Evolutionary conservation across 1,284 basidiomycete genomes (phyloP).

Genomic region (Pterula multifida): DNA sequence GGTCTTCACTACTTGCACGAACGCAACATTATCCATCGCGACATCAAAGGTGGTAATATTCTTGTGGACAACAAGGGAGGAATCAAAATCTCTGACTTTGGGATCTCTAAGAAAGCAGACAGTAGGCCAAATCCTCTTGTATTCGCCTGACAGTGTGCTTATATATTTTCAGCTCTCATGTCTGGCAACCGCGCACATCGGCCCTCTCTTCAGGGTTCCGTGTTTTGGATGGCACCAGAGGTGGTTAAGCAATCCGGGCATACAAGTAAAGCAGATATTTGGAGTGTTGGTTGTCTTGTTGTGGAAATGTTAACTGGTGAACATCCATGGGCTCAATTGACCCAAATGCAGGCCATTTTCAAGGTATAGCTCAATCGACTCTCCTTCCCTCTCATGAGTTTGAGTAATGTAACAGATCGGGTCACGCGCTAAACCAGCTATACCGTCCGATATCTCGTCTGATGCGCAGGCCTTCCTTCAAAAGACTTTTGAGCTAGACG

Average conservation of each 20-base stretch:
- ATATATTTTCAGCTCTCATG: conserved; percentile 46
- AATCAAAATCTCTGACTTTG: conserved; percentile 98
- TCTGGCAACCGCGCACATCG: conserved; percentile 72
- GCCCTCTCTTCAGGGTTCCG: conserved; percentile 90
- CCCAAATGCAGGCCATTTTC: conserved; percentile 99
- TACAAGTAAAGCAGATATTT: conserved; percentile 94
- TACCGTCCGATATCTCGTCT: conserved; percentile 78
- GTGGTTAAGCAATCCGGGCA: conserved; percentile 94
- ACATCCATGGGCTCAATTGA: conserved; percentile 93
- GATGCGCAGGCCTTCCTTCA: conserved; percentile 81
- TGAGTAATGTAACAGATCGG: conserved; percentile 55
- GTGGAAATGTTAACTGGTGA: conserved; percentile 98
- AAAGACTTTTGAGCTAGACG: conserved; percentile 78
- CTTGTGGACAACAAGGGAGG: conserved; percentile 98
- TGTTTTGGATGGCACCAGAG: conserved; percentile 99
- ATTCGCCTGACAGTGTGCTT: conserved; percentile 6
- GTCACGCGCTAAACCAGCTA: conserved; percentile 69
- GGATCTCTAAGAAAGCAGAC: conserved; percentile 96
- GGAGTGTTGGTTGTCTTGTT: conserved; percentile 95
- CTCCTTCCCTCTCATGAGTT: conserved; percentile 1
- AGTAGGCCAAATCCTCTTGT: conserved; percentile 49
- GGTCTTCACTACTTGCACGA: conserved; percentile 92
- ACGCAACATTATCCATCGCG: conserved; percentile 92
- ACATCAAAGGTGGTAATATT: conserved; percentile 98
- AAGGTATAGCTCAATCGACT: conserved; percentile 40